phyloP scores from a whole-genome alignment of 2,329 filamentous ascomycete species.

The Fusarium phyllophilum region DNA sequence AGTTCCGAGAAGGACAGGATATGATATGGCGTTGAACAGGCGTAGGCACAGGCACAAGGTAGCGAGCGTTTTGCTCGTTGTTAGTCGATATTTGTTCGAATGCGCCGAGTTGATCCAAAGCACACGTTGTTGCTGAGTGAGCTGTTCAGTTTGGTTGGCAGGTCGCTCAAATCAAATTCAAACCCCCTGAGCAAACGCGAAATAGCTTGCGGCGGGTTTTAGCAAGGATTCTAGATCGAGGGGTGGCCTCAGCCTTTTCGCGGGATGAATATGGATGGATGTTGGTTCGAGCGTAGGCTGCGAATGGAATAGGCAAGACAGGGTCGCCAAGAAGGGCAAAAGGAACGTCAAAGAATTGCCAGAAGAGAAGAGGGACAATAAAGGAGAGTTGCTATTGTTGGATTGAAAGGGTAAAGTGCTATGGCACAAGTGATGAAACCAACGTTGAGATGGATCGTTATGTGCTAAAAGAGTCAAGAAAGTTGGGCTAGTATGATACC shows the following conservation, averaged over 20 bases:
- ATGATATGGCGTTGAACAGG: neutral
- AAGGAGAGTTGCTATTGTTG: conserved; percentile 7
- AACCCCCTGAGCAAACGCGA: conserved; percentile 48
- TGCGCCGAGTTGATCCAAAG: neutral
- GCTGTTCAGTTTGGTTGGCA: conserved; percentile 38
- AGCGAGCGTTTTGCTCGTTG: neutral
- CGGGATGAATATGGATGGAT: conserved; percentile 26
- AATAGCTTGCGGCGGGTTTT: conserved; percentile 39
- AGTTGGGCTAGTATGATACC: conserved; percentile 11
- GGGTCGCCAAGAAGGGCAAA: neutral
- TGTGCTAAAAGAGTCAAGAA: conserved; percentile 22
- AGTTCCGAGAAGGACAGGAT: neutral
- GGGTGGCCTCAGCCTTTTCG: conserved; percentile 45
- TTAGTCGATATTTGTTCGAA: conserved; percentile 7
- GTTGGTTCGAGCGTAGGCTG: conserved; percentile 4
- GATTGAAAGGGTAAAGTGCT: conserved; percentile 11
- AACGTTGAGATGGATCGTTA: neutral
- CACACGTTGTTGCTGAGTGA: conserved; percentile 31
- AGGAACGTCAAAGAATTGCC: neutral
- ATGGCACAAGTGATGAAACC: neutral
- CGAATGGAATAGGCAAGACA: conserved; percentile 6
- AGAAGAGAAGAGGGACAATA: conserved; percentile 8
- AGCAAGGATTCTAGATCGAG: conserved; percentile 46
- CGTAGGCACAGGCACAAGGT: neutral
- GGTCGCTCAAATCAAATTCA: conserved; percentile 27